A percentile compares a stretch with the other conserved stretches of the same genome.
Evolutionary conservation across 495 filamentous ascomycete genomes (phyloP).

Genomic region (Penicillium mononematosum): DNA sequence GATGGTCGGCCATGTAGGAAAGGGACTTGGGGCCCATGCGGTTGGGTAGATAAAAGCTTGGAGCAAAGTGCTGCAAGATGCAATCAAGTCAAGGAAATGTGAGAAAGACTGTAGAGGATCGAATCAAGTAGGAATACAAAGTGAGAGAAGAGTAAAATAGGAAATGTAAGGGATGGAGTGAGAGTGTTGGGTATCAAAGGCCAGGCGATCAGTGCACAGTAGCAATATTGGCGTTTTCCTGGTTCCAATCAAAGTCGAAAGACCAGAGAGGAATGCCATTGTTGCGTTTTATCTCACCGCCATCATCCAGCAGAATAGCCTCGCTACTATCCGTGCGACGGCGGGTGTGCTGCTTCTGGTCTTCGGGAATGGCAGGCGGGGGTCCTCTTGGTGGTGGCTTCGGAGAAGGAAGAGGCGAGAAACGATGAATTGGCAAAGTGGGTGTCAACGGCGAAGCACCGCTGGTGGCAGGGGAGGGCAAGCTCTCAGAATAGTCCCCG

Average conservation of each 20-base stretch:
- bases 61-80: neutral
- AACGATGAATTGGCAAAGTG: constrained; percentile 46
- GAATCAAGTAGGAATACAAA: constrained; percentile 1
- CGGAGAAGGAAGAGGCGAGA: constrained; percentile 42
- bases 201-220: constrained; percentile 35
- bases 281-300: constrained; percentile 25
- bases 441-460: constrained; percentile 46
- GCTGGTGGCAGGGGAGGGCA: constrained; percentile 41
- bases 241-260: constrained; percentile 41
- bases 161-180: constrained; percentile 8
- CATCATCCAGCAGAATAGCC: constrained; percentile 37
- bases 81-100: constrained; percentile 1
- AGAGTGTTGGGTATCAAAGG: neutral
- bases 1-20: constrained; percentile 14
- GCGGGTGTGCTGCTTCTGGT: constrained; percentile 39
- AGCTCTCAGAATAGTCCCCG: constrained; percentile 39
- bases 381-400: constrained; percentile 43
- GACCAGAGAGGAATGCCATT: constrained; percentile 44
- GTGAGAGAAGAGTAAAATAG: neutral
- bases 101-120: neutral
- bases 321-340: constrained; percentile 49
- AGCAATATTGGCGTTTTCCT: constrained; percentile 34
- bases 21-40: constrained; percentile 13
- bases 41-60: neutral
- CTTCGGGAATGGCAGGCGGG: constrained; percentile 39